phyloP scores from a whole-genome alignment of 83 land plant species.

The Thuja plicata region DNA sequence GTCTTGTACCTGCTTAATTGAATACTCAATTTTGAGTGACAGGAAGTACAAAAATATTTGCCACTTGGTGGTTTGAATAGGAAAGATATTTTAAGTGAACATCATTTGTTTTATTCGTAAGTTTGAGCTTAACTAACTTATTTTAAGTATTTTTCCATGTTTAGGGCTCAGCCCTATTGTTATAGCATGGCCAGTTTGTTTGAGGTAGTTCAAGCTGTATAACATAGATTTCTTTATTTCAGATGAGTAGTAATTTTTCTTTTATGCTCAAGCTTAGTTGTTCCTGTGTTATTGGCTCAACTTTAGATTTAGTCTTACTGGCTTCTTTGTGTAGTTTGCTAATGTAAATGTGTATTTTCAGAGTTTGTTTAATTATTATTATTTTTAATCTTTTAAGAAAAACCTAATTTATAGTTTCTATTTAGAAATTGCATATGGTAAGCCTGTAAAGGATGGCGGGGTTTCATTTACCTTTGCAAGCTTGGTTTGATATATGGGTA shows the following conservation, averaged over 20 bases:
- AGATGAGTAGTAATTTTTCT: neutral
- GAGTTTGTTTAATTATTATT: neutral
- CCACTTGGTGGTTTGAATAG: neutral
- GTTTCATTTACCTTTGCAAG: neutral
- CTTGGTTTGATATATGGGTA: neutral
- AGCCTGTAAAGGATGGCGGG: neutral
- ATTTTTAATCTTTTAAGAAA: neutral
- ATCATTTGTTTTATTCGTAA: neutral
- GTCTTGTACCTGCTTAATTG: neutral
- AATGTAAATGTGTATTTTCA: neutral
- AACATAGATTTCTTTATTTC: neutral
- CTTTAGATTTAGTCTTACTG: neutral
- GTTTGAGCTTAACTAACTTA: neutral
- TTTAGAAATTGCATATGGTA: neutral
- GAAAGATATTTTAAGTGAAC: neutral
- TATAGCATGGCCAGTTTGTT: neutral
- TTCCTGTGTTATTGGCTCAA: neutral
- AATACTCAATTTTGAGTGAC: neutral
- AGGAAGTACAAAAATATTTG: neutral
- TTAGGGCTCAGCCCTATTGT: neutral
- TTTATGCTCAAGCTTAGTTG: neutral
- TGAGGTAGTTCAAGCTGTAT: neutral
- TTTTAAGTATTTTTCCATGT: neutral
- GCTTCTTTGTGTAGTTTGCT: neutral
- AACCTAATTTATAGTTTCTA: neutral